Evolutionary conservation across 495 filamentous ascomycete genomes (phyloP), one percentile per base, ranked within the genome.

Genomic region (Ramalina intermedia): DNA sequence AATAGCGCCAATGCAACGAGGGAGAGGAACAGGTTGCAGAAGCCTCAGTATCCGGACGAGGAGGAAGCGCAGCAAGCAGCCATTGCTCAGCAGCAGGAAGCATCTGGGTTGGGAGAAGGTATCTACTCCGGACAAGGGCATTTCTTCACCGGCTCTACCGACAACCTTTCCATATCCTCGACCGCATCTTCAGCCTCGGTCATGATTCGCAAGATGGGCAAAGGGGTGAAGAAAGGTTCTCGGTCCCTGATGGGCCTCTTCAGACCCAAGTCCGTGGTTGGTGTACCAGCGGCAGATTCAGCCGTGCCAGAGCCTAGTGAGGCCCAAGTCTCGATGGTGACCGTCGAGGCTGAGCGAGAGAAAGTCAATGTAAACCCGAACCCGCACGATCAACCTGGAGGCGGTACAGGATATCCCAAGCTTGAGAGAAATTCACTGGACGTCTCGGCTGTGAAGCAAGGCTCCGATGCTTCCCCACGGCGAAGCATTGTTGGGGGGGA

Each of bases 201-300:
- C 54, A 99, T 99, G 91, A 89, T 99, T 59, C 80, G 91, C 26
- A 99, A 99, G 71, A 96, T 99, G 93, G 93, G 91, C 57, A 84
- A 86, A 51, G 89, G 93, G 18, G 83, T 96, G 81, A 99, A 94
- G 75, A 89, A 86, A 64, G 81, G 84, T 16, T 83, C 80, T 20
- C 72, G 88, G 29, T 96, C 89, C 8, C 74, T 99, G 41, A 93
- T 94, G 56, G 91, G 91, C 24, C 70, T 99, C 9, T 99, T 99
- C 68, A 74, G 91, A 52, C 91, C 91, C 0, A 96, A 95, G 66
- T 95, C 91, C 2, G 71, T 93, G 29, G 74, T 89, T 59, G 89
- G 87, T 14, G 77, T 81, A 12, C 76, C 81, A 18, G 71, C 78
- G 7, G 78, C 81, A 4, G 89, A 93, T 52, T 61, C 58, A 36